These are phyloP conservation scores for Fraxinus quadrangulata DNA, from an alignment of 257 asterid genomes.

Conservation along the genomic window DNA sequence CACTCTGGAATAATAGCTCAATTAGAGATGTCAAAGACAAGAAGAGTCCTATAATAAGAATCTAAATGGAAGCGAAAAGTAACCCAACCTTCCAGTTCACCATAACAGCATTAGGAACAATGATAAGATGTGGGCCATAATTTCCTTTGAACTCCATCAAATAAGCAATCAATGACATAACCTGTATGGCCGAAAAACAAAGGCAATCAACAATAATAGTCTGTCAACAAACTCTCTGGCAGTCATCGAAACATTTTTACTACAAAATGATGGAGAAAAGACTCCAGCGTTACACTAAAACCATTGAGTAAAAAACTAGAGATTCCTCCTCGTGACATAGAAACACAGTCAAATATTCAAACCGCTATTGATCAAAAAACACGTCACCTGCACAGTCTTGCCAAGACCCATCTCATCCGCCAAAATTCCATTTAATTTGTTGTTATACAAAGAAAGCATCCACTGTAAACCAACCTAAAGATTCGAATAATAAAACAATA, in stretches of 20 bases:
- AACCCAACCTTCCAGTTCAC: constrained; percentile 95
- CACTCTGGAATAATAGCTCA: constrained; percentile 66
- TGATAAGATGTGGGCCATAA: constrained; percentile 97
- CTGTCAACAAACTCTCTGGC: background rate
- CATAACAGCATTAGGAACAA: constrained; percentile 98
- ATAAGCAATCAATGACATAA: constrained; percentile 94
- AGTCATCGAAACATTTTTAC: background rate
- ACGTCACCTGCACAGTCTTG: constrained; percentile 94
- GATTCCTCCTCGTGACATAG: constrained; percentile 12
- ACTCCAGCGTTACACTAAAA: background rate
- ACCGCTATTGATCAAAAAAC: constrained; percentile 23
- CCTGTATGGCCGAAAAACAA: constrained; percentile 51
- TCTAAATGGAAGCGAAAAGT: constrained; percentile 25
- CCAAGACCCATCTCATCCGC: constrained; percentile 99
- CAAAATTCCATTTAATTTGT: constrained; percentile 95
- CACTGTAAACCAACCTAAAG: constrained; percentile 99
- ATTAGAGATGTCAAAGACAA: constrained; percentile 30
- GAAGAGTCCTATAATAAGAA: constrained; percentile 3
- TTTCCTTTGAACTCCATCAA: constrained; percentile 98
- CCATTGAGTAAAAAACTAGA: background rate
- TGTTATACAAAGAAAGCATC: constrained; percentile 97
- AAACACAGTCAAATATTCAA: constrained; percentile 3
- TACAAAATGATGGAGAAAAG: background rate
- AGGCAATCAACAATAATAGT: constrained; percentile 8
- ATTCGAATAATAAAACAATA: constrained; percentile 27